Evolutionary conservation across 2,329 filamentous ascomycete species (phyloP), one percentile per base, ranked within the genome.

Genomic region (Neonectria magnoliae): DNA sequence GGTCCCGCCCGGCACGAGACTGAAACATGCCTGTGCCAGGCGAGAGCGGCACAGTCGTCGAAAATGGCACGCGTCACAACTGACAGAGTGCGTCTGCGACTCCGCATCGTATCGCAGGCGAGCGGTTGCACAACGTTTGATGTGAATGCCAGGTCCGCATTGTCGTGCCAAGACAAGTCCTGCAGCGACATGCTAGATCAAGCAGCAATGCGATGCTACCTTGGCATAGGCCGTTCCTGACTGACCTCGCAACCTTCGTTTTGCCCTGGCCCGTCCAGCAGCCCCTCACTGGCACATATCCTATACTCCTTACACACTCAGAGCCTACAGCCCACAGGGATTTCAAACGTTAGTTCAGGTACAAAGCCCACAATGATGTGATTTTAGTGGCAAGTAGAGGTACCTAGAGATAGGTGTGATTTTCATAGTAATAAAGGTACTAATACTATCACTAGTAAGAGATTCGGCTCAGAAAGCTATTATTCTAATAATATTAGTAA

Each of bases 121-220:
- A 51, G 59, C 56, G 51, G 56, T 60, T 60, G 56, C 51, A 52
- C 56, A 31, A 36, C 60, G 45, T 41, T 60, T 60, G 20, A 42
- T 29, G n/a, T 60, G 27, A 53, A 60, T 60, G 48, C 14, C 57
- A 60, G 42, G 48, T 18, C 47, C 38, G 42, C 42, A 41, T 36
- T 33, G 55, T 29, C n/a, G 16, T 33, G 55, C 55, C 55, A 64
- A 59, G 61, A 33, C 48, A 38, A 36, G 47, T 18, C 20, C n/a
- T 41, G 60, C 58, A 36, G 57, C 60, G 64, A 66, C 63, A 73
- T 59, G 60, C 67, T 62, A 68, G 69, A 73, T 67, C 66, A 72
- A 71, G 65, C 67, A 55, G 71, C 65, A 59, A 68, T 72, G 71
- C 65, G 61, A 73, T 73, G 68, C 67, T 59, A 73, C 71, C 70